Evolutionary conservation across 352 stramenopile genomes (phyloP).

Genomic region (Phytophthora pinifolia): DNA sequence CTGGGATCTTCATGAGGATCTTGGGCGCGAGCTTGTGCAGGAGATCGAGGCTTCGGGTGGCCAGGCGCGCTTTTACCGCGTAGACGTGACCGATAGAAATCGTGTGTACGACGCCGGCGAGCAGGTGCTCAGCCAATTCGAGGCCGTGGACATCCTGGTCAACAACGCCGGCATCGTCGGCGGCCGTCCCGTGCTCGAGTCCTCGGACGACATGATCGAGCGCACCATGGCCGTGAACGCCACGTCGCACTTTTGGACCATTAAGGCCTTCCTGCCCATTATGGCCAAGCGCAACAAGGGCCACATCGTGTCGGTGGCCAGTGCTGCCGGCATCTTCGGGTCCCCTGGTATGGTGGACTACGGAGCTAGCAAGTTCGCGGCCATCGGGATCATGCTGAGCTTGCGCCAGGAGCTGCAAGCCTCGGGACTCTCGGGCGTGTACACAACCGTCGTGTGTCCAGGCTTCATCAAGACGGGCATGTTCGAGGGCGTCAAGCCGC

Average conservation of each 20-base stretch:
- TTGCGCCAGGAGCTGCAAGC: slow-evolving; percentile 51
- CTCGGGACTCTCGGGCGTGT: slow-evolving; percentile 39
- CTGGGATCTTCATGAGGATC: slow-evolving; percentile 39
- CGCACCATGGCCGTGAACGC: slow-evolving; percentile 51
- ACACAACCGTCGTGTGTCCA: slow-evolving; percentile 59
- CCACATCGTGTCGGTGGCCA: slow-evolving; percentile 52
- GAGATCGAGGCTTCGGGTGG: slow-evolving; percentile 35
- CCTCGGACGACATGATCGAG: slow-evolving; percentile 43
- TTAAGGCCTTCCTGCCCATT: slow-evolving; percentile 45
- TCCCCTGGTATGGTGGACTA: slow-evolving; percentile 59
- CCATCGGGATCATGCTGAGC: slow-evolving; percentile 42
- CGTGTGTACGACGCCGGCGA: slow-evolving; percentile 30
- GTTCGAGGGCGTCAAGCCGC: slow-evolving; percentile 54
- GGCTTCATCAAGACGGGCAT: slow-evolving; percentile 64
- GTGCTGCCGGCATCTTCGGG: slow-evolving; percentile 45
- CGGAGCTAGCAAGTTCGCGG: slow-evolving; percentile 49
- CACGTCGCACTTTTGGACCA: slow-evolving; percentile 55
- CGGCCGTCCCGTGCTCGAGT: slow-evolving; percentile 39
- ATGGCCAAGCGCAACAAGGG: slow-evolving; percentile 45
- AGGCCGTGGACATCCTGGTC: slow-evolving; percentile 45
- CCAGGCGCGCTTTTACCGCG: slow-evolving; percentile 32
- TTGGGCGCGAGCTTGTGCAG: slow-evolving; percentile 28
- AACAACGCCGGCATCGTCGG: slow-evolving; percentile 63
- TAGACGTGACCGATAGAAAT: slow-evolving; percentile 40
- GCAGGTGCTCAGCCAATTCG: slow-evolving; percentile 25